Evolutionary conservation across 441 rosid genomes (phyloP).

Genomic region (Geranium incanum): DNA sequence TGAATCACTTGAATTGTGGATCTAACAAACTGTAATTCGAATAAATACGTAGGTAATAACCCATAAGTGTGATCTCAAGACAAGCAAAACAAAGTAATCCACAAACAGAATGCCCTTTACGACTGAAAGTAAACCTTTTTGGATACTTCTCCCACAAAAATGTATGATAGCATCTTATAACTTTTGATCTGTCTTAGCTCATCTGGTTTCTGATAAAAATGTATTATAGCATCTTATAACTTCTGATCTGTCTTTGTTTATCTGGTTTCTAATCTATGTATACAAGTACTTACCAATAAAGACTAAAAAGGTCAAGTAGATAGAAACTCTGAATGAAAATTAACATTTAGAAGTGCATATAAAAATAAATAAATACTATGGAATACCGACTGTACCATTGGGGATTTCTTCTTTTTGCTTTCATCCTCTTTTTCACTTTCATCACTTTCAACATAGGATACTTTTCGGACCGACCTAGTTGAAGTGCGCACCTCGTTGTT

Average conservation of each 20-base stretch:
- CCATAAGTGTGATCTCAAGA: neutral
- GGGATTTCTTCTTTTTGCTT: conserved; percentile 51
- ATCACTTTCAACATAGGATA: conserved; percentile 97
- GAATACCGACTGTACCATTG: conserved; percentile 47
- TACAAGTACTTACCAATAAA: neutral
- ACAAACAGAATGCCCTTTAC: neutral
- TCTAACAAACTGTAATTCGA: neutral
- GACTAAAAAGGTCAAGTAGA: neutral
- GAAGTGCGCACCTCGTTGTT: conserved; percentile 84
- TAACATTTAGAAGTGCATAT: neutral
- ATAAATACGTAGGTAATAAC: neutral
- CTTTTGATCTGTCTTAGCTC: neutral
- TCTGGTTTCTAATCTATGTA: conserved; percentile 2
- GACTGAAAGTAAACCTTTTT: neutral
- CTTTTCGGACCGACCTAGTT: conserved; percentile 83
- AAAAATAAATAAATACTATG: neutral
- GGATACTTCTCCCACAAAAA: neutral
- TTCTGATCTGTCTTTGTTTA: neutral
- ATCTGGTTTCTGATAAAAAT: neutral
- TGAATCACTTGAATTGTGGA: neutral
- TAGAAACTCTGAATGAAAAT: neutral
- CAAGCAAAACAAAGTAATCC: neutral
- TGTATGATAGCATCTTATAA: neutral
- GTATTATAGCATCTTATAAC: neutral
- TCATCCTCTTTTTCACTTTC: conserved; percentile 95